Conservation (phyloP, 1,284 basidiomycete genomes). For the Apiotrichum mycotoxinovorans region DNA sequence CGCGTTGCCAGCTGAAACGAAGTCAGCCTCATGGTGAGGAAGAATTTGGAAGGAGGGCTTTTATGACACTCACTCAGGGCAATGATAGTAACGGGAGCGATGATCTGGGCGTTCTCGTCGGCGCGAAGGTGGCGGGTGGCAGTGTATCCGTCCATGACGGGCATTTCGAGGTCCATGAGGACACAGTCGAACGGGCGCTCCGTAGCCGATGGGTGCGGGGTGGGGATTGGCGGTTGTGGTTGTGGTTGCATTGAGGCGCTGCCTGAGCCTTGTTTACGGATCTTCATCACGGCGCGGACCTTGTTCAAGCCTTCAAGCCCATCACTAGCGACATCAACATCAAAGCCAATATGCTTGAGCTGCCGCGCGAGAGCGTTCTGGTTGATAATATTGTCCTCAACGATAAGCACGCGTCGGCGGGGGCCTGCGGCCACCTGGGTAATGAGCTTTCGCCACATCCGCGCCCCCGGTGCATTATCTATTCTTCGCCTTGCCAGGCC, state of each 20-base stretch:
- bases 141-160: conserved; percentile 21
- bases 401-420: conserved; percentile 36
- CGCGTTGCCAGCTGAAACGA: conserved; percentile 15
- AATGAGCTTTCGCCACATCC: background rate
- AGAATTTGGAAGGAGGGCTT: background rate
- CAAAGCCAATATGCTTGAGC: conserved; percentile 35
- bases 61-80: conserved; percentile 5
- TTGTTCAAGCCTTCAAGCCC: conserved; percentile 50
- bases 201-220: background rate
- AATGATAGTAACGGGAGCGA: background rate
- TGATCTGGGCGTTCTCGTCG: background rate
- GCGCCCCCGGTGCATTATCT: background rate
- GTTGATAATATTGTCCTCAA: conserved; percentile 48
- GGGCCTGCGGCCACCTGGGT: conserved; percentile 10
- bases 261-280: too few relatives aligned
- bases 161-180: conserved; percentile 49
- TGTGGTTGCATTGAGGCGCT: too few relatives aligned
- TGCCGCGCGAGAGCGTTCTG: conserved; percentile 46
- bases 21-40: background rate
- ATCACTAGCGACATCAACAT: conserved; percentile 39
- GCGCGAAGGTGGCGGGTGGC: conserved; percentile 8
- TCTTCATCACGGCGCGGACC: conserved; percentile 29
- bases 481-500: background rate
- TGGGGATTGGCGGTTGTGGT: background rate
- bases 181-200: conserved; percentile 34